Conservation (phyloP, 352 stramenopile species). For the Pythium folliculosum region DNA sequence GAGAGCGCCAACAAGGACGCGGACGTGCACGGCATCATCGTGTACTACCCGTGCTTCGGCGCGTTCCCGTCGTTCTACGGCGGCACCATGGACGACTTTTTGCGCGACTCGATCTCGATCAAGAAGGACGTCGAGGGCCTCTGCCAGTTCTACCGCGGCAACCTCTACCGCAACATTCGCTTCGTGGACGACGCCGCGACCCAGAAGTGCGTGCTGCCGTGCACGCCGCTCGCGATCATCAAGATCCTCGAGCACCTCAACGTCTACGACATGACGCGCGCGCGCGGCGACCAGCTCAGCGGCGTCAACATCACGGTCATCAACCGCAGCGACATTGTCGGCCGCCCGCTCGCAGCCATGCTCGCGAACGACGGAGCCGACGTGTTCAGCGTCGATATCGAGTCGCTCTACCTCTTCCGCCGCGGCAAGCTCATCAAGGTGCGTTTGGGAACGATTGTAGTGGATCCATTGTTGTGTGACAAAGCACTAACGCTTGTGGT, state of each 20-base stretch:
- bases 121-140: constrained; percentile 98
- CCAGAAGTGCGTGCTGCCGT: constrained; percentile 97
- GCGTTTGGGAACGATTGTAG: neutral
- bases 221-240: constrained; percentile 95
- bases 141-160: constrained; percentile 95
- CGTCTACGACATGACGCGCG: constrained; percentile 81
- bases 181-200: constrained; percentile 90
- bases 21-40: constrained; percentile 96
- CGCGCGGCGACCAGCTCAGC: constrained; percentile 62
- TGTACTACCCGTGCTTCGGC: constrained; percentile 99
- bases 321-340: constrained; percentile 97
- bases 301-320: constrained; percentile 94
- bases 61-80: constrained; percentile 96
- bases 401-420: constrained; percentile 95
- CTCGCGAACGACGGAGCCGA: constrained; percentile 95
- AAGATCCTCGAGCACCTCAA: constrained; percentile 94
- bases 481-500: constrained; percentile 1
- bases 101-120: constrained; percentile 95
- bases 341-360: constrained; percentile 93
- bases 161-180: constrained; percentile 97
- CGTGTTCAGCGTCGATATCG: constrained; percentile 95
- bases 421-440: constrained; percentile 87
- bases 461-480: neutral
- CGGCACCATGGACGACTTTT: constrained; percentile 96
- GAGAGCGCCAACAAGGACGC: constrained; percentile 92